Base-by-base conservation (phyloP, 331 rosid genomes). In the Malus hybrid region DNA sequence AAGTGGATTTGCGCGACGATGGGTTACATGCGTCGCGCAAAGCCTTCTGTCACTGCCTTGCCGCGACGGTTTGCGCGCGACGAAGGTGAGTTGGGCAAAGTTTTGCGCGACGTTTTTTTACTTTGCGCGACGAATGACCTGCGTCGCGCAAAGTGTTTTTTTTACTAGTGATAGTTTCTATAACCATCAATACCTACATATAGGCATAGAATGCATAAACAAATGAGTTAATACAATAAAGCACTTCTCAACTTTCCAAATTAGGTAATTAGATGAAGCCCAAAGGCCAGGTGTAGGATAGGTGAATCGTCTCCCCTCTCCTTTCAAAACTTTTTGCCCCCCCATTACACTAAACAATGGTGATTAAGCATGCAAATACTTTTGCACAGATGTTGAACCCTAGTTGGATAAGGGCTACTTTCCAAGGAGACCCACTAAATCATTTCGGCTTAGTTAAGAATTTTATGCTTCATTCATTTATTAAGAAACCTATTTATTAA, bases 101-200 rank as follows among this genome's bases (percentile, higher is more conserved):
- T 28, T 28, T 28, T 28, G 29, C 2, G 29, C 29, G 2, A 28
- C 29, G 3, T 28, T 28, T 28, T 28, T 28, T 28, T 2, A 28
- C 29, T 28, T 28, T 28, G 29, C 29, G 29, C 29, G 29, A 28
- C 29, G 29, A 28, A 28, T 2, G 29, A 28, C 29, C 29, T 28
- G 29, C 29, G 29, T 28, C 29, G 29, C 3, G 29, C 2, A 28
- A 28, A 2, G 29, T 28, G 29, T 28, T 28, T 28, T 22, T 22
- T 22, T 22, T 22, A 22, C 24, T 22, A 22, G 24, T 22, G 24
- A 22, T 71, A 55, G 75, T 48, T 85, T 82, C 14, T 6, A 79
- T 81, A 69, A 24, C 80, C 44, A 76, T 85, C 96, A 71, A 1
- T 81, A 80, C 91, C 89, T 72, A 85, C 78, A 80, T 82, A 10